Evolutionary conservation across 2,329 filamentous ascomycete species (phyloP).

Genomic region (Pestalotiopsis fici): DNA sequence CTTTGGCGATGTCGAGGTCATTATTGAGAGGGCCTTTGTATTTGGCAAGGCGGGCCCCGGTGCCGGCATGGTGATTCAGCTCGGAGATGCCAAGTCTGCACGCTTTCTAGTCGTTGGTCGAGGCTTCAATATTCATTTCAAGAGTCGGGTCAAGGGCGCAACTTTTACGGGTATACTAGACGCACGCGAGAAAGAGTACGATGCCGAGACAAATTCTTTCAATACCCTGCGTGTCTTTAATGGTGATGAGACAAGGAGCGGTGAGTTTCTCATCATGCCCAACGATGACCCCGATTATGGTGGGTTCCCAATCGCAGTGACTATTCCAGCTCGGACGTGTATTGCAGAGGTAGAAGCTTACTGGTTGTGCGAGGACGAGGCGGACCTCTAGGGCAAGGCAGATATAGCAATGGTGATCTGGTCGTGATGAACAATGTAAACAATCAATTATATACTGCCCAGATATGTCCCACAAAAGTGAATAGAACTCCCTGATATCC

Average conservation of each 20-base stretch:
- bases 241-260: slow-evolving; percentile 39
- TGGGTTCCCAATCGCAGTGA: slow-evolving; percentile 55
- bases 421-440: not conserved
- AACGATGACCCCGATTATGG: slow-evolving; percentile 58
- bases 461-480: not conserved
- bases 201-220: slow-evolving; percentile 14
- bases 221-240: slow-evolving; percentile 18
- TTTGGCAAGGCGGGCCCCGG: slow-evolving; percentile 40
- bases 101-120: slow-evolving; percentile 35
- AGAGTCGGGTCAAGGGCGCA: slow-evolving; percentile 27
- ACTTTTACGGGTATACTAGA: slow-evolving; percentile 39
- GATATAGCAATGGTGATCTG: not conserved
- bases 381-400: not conserved
- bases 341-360: slow-evolving; percentile 45
- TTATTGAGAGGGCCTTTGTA: slow-evolving; percentile 38
- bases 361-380: slow-evolving; percentile 12
- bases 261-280: slow-evolving; percentile 54
- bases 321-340: slow-evolving; percentile 51
- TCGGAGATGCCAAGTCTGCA: slow-evolving; percentile 25
- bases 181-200: slow-evolving; percentile 29
- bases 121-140: slow-evolving; percentile 38
- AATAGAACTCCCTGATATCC: not conserved
- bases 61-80: slow-evolving; percentile 38
- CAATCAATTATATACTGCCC: slow-evolving; percentile 1
- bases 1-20: slow-evolving; percentile 21